Conservation (phyloP, 2,329 filamentous ascomycete genomes). For the Allantophomopsis cytisporea region DNA sequence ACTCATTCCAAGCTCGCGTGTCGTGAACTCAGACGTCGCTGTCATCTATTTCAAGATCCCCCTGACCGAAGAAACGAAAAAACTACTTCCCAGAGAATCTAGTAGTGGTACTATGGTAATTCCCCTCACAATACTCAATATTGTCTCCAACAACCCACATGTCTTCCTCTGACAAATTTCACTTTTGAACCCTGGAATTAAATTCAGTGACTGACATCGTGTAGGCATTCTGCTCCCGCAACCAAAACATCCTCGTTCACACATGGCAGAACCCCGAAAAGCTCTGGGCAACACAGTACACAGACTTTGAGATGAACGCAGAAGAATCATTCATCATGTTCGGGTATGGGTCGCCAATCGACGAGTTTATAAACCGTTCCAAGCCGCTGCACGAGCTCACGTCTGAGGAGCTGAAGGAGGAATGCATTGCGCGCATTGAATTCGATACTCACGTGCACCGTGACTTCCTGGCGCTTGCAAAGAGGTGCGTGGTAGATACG, state of each 20-base stretch:
- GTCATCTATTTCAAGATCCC: slow-evolving; percentile 17
- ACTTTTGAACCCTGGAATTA: no score
- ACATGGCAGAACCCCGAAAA: slow-evolving; percentile 12
- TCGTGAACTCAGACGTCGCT: slow-evolving; percentile 7
- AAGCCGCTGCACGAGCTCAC: slow-evolving; percentile 8
- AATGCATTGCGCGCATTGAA: slow-evolving; percentile 8
- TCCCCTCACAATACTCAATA: background rate
- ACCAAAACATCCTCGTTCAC: slow-evolving; percentile 14
- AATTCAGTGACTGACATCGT: background rate
- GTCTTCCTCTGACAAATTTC: no score
- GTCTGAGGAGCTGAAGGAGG: slow-evolving; percentile 10
- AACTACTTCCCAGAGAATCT: slow-evolving; percentile 4
- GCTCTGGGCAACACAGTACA: slow-evolving; percentile 9
- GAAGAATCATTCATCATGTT: slow-evolving; percentile 17
- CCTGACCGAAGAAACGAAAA: slow-evolving; percentile 9
- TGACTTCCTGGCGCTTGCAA: slow-evolving; percentile 7
- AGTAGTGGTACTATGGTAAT: slow-evolving; percentile 10
- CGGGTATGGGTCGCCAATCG: slow-evolving; percentile 9
- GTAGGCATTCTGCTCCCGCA: slow-evolving; percentile 10
- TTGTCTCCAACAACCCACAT: background rate
- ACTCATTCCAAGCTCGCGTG: slow-evolving; percentile 9
- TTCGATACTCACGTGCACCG: slow-evolving; percentile 7
- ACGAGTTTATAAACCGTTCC: slow-evolving; percentile 9
- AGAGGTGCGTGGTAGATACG: slow-evolving; percentile 9
- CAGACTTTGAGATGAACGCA: slow-evolving; percentile 7